Evolutionary conservation across 495 filamentous ascomycete genomes (phyloP).

Genomic region (Hyaloscypha hepaticicola): DNA sequence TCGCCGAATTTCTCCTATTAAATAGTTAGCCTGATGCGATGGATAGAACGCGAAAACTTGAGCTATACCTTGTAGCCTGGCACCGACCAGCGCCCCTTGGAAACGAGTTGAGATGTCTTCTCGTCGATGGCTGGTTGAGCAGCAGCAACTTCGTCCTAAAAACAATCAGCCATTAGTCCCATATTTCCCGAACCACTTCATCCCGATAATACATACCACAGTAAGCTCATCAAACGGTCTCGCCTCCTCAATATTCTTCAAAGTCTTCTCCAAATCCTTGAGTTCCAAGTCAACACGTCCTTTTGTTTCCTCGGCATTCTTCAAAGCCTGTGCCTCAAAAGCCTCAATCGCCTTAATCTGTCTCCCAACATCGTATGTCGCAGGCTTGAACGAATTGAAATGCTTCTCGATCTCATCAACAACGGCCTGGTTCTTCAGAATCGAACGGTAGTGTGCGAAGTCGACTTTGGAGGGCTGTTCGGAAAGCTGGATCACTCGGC

Average conservation of each 20-base stretch:
- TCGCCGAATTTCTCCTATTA: constrained; percentile 96
- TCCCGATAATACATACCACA: constrained; percentile 67
- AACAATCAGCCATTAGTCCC: constrained; percentile 10
- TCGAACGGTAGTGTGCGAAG: constrained; percentile 86
- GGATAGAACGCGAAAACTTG: background rate
- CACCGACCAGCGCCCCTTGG: constrained; percentile 95
- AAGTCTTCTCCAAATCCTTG: constrained; percentile 84
- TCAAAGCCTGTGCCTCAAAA: constrained; percentile 94
- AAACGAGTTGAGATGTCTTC: constrained; percentile 86
- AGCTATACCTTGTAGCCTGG: constrained; percentile 91
- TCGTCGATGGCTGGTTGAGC: constrained; percentile 95
- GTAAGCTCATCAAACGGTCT: constrained; percentile 96
- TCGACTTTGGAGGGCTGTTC: constrained; percentile 82
- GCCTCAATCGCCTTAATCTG: constrained; percentile 97
- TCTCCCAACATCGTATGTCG: constrained; percentile 81
- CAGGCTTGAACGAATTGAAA: constrained; percentile 85
- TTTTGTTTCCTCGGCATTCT: constrained; percentile 96
- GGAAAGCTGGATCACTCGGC: constrained; percentile 76
- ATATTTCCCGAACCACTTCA: background rate
- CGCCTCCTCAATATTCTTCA: constrained; percentile 95
- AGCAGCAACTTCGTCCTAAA: constrained; percentile 87
- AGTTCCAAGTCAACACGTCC: constrained; percentile 90
- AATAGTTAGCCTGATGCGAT: constrained; percentile 11
- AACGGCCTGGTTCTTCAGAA: constrained; percentile 91
- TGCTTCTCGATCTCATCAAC: constrained; percentile 96